phyloP scores from a whole-genome alignment of 352 stramenopile species.

The Phytophthora idaei region DNA sequence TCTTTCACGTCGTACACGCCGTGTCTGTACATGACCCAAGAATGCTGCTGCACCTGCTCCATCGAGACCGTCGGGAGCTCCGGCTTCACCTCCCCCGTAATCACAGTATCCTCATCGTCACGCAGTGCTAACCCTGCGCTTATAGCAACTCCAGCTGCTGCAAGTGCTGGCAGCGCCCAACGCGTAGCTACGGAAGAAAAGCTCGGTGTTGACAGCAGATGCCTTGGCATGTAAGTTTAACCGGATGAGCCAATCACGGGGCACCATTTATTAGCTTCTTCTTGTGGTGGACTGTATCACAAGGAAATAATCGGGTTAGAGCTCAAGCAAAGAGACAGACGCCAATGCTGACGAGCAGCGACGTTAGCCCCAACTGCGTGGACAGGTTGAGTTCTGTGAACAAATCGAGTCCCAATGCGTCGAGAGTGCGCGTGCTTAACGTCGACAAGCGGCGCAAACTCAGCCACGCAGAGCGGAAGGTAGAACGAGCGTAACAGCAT shows the following conservation, averaged over 20 bases:
- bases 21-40: slow-evolving; percentile 28
- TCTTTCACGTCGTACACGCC: slow-evolving; percentile 35
- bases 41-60: slow-evolving; percentile 23
- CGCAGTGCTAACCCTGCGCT: slow-evolving; percentile 1
- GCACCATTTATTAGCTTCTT: not conserved
- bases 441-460: slow-evolving; percentile 18
- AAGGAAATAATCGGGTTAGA: no score
- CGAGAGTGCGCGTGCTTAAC: not conserved
- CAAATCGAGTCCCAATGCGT: slow-evolving; percentile 12
- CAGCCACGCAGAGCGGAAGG: slow-evolving; percentile 25
- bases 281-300: no score
- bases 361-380: not conserved
- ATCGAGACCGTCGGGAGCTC: slow-evolving; percentile 27
- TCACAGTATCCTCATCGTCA: not conserved
- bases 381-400: slow-evolving; percentile 1
- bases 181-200: not conserved
- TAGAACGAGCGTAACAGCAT: not conserved
- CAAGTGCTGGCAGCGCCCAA: slow-evolving; percentile 10
- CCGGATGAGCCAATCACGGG: no score
- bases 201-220: not conserved
- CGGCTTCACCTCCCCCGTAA: slow-evolving; percentile 5
- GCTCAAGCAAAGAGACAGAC: no score
- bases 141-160: slow-evolving; percentile 1
- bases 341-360: slow-evolving; percentile 7
- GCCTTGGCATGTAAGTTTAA: not conserved